Base-by-base conservation (phyloP, 352 stramenopile species). In the Phytopythium cucurbitacearum region DNA sequence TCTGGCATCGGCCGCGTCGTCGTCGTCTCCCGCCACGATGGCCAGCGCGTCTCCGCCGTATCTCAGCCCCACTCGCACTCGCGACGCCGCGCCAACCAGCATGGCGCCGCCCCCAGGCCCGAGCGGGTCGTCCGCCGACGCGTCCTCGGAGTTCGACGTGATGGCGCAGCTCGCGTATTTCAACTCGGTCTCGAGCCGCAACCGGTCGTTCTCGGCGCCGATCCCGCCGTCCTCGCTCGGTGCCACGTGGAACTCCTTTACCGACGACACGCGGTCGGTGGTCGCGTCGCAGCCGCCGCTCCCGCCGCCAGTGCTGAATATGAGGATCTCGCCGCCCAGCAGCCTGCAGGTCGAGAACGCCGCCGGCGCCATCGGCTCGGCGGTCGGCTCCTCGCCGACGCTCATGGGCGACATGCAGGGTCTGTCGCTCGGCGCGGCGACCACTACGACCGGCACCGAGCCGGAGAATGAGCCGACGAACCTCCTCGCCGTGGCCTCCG, bases 151-250 rank as follows among this genome's bases (percentile, higher is more conserved):
- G 54, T 78, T 91, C 61, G 82, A 92, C 56, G 77, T 92, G 35
- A 90, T 92, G 80, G 79, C 82, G 44, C 82, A 92, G 60, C 56
- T 92, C 36, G 82, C 82, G 38, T 92, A 92, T 48, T 92, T 91
- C 64, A 70, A 70, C 34, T 64, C 69, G 32, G 53, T 45, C 43
- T 42, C 41, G 7, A 84, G 74, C 40, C 76, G 76, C 48, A 89
- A 83, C 61, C 81, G 80, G 35, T 88, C 78, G 51, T 80, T 73
- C 48, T 91, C 78, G 52, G 80, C 78, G 21, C 80, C 76, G 13
- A 85, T 91, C 32, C 73, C 81, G 32, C 77, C 80, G 21, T 70
- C 80, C n/a, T 65, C 68, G 15, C 64, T 86, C 32, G 62, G 59
- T n/a, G 70, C 73, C 34, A 36, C 36, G 36, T 91, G 80, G 80